A percentile compares a stretch with the other conserved stretches of the same genome.
Evolutionary conservation across 768 basidiomycete genomes (phyloP).

Genomic region (Hericium coralloides): DNA sequence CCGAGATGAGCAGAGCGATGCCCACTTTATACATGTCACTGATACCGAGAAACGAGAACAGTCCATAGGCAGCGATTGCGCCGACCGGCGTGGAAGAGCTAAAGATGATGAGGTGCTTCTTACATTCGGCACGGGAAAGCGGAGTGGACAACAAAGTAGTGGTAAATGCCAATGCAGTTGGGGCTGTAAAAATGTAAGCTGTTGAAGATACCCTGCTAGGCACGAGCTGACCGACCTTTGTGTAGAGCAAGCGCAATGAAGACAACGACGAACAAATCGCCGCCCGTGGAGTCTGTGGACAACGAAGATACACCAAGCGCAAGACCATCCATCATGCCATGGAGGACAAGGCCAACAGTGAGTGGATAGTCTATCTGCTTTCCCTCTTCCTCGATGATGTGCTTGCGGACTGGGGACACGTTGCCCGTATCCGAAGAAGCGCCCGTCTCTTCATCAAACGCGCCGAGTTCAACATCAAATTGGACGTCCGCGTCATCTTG

Average conservation of each 20-base stretch:
- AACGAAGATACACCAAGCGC: slow-evolving; percentile 78
- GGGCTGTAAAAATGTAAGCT: slow-evolving; percentile 41
- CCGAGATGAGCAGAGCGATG: slow-evolving; percentile 75
- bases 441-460: background rate
- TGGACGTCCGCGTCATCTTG: background rate
- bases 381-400: slow-evolving; percentile 1
- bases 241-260: slow-evolving; percentile 89
- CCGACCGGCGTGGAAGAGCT: slow-evolving; percentile 77
- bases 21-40: slow-evolving; percentile 54
- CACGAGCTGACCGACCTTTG: slow-evolving; percentile 48
- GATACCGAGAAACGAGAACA: slow-evolving; percentile 49
- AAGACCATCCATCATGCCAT: slow-evolving; percentile 87
- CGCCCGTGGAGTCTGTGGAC: slow-evolving; percentile 20
- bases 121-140: slow-evolving; percentile 61
- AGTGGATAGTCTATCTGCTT: slow-evolving; percentile 41
- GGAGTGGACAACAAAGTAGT: slow-evolving; percentile 73
- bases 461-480: background rate
- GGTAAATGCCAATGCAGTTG: slow-evolving; percentile 84
- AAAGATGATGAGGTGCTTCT: slow-evolving; percentile 70
- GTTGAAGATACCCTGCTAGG: background rate
- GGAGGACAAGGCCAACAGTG: slow-evolving; percentile 79
- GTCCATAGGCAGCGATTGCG: slow-evolving; percentile 65
- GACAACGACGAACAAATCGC: slow-evolving; percentile 65
- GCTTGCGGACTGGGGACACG: slow-evolving; percentile 12
- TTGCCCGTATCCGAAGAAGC: background rate